A percentile compares a stretch with the other conserved stretches of the same genome.
These are phyloP conservation scores for Tulasnella sp. DNA, from an alignment of 768 basidiomycete species.

Conservation along the genomic window DNA sequence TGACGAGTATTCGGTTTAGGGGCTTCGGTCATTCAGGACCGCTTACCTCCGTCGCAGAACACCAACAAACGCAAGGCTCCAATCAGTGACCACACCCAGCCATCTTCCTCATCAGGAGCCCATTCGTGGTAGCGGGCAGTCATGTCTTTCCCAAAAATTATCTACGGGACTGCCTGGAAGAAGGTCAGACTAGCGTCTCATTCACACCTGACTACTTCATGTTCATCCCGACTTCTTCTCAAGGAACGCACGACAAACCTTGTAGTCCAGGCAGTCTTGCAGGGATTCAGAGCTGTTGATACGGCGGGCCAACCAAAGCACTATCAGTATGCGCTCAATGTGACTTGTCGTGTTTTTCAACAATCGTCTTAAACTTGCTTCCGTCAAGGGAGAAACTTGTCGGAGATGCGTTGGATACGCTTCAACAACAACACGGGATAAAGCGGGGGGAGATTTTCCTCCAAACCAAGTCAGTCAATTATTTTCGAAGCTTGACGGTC, in stretches of 20 bases:
- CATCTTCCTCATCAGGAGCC: background rate
- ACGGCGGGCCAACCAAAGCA: constrained; percentile 69
- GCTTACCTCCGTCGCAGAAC: background rate
- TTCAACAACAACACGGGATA: constrained; percentile 56
- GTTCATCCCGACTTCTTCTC: background rate
- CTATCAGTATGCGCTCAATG: constrained; percentile 49
- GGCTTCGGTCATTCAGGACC: background rate
- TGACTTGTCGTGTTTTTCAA: background rate
- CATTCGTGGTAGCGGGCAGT: background rate
- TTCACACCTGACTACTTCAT: background rate
- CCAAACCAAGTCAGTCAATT: constrained; percentile 66
- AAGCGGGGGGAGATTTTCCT: constrained; percentile 68
- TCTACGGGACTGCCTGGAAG: constrained; percentile 46
- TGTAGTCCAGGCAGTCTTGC: constrained; percentile 65
- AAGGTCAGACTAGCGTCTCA: constrained; percentile 20
- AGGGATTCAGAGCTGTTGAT: constrained; percentile 78
- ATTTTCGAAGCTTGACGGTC: background rate
- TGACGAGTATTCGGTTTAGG: background rate
- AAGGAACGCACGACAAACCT: constrained; percentile 58
- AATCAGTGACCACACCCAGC: background rate
- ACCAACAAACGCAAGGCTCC: background rate
- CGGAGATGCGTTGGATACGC: constrained; percentile 61
- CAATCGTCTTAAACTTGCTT: background rate
- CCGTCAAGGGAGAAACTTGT: constrained; percentile 68
- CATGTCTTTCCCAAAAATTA: constrained; percentile 36